Evolutionary conservation across 345 rosid genomes (phyloP).

Genomic region (thale cress (Arabidopsis thaliana)): TAIR10.1 NC_003070.9:26433501-26434000

Average conservation of each 20-base stretch:
- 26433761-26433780: constrained; percentile 31
- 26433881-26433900: constrained; percentile 72
- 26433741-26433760: constrained; percentile 45
- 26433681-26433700: constrained; percentile 97
- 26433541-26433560: constrained; percentile 69
- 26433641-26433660: constrained; percentile 65
- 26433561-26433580: constrained; percentile 79
- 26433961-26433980: constrained; percentile 83
- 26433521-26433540: constrained; percentile 59
- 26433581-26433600: constrained; percentile 88
- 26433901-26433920: constrained; percentile 69
- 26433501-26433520: constrained; percentile 23
- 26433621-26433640: constrained; percentile 70
- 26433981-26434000: constrained; percentile 67
- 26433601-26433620: constrained; percentile 79
- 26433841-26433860: constrained; percentile 37
- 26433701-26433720: constrained; percentile 60
- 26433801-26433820: constrained; percentile 26
- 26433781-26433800: not conserved
- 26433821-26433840: constrained; percentile 39
- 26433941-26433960: constrained; percentile 69
- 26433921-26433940: constrained; percentile 81
- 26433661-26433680: constrained; percentile 75
- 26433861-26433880: constrained; percentile 66
- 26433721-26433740: constrained; percentile 50